Conservation (phyloP, 495 filamentous ascomycete genomes). For the Physcia stellaris region DNA sequence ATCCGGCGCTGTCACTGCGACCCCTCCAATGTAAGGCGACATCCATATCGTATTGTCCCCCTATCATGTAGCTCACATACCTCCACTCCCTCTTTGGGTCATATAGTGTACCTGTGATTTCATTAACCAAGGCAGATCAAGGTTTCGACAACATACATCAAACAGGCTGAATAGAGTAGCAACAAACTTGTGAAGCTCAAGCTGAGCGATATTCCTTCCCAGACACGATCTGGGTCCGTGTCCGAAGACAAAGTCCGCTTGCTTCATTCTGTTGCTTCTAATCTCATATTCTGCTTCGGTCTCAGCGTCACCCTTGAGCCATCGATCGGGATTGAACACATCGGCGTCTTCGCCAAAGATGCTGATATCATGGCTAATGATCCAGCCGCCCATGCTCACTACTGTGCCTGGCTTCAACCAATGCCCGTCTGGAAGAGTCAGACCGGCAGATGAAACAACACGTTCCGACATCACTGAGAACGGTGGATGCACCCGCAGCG, state of each 20-base stretch:
- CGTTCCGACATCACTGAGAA: background rate
- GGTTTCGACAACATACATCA: too few species aligned
- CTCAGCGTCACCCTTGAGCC: slow-evolving; percentile 32
- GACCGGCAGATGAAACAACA: too few species aligned
- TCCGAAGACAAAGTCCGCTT: slow-evolving; percentile 39
- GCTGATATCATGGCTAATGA: slow-evolving; percentile 37
- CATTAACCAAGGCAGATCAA: too few species aligned
- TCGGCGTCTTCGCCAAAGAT: slow-evolving; percentile 42
- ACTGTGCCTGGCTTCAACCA: slow-evolving; percentile 19
- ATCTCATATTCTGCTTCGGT: slow-evolving; percentile 15
- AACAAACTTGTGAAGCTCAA: slow-evolving; percentile 72
- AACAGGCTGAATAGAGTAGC: slow-evolving; percentile 58
- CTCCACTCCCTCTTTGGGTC: too few species aligned
- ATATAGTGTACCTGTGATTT: too few species aligned
- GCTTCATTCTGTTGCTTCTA: slow-evolving; percentile 19
- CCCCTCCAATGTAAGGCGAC: too few species aligned
- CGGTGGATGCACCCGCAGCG: background rate
- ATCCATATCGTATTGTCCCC: too few species aligned
- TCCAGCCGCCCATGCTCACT: slow-evolving; percentile 17
- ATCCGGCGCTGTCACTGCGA: too few species aligned
- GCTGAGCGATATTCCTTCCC: slow-evolving; percentile 55
- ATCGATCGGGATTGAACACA: slow-evolving; percentile 39
- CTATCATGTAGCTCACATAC: too few species aligned
- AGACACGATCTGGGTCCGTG: slow-evolving; percentile 51
- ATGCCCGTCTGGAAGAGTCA: slow-evolving; percentile 17